Conservation (phyloP, 2,329 filamentous ascomycete species). For the Ophiostoma novo-ulmi region DNA sequence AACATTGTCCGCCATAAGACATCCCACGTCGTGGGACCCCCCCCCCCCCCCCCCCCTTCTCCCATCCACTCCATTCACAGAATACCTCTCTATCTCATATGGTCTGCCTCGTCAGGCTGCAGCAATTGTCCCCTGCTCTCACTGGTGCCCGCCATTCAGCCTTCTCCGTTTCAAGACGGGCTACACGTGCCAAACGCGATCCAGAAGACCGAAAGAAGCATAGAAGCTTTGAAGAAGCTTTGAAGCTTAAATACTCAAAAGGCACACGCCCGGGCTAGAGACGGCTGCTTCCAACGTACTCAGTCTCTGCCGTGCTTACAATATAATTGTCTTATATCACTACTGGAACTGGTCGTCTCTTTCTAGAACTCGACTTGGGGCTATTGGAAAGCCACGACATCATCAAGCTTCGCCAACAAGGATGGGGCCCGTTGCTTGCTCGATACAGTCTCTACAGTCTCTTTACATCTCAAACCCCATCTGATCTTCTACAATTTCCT, state of each 20-base stretch:
- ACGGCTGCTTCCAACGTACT: not conserved
- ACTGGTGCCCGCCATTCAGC: not conserved
- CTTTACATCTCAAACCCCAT: not conserved
- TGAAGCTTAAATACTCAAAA: conserved; percentile 9
- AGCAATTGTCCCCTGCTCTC: conserved; percentile 5
- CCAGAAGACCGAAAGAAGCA: not conserved
- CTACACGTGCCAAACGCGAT: not conserved
- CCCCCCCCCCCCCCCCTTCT: not conserved
- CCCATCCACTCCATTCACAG: not conserved
- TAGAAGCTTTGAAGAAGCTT: not conserved
- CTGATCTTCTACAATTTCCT: not conserved
- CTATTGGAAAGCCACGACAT: not conserved
- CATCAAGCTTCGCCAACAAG: not conserved
- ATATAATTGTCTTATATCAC: not conserved
- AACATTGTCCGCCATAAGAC: not conserved
- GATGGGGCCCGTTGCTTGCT: not conserved
- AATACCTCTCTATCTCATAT: not conserved
- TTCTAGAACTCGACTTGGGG: not conserved
- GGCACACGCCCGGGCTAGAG: not conserved
- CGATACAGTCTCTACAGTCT: not conserved
- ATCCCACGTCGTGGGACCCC: not conserved
- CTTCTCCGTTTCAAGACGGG: conserved; percentile 9
- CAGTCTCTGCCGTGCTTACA: not conserved
- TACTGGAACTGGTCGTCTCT: not conserved
- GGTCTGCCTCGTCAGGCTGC: conserved; percentile 10